A percentile compares a stretch with the other conserved stretches of the same genome.
These are phyloP conservation scores for Cryptococcus sp. DNA, from an alignment of 1,284 basidiomycete species.

Conservation along the genomic window DNA sequence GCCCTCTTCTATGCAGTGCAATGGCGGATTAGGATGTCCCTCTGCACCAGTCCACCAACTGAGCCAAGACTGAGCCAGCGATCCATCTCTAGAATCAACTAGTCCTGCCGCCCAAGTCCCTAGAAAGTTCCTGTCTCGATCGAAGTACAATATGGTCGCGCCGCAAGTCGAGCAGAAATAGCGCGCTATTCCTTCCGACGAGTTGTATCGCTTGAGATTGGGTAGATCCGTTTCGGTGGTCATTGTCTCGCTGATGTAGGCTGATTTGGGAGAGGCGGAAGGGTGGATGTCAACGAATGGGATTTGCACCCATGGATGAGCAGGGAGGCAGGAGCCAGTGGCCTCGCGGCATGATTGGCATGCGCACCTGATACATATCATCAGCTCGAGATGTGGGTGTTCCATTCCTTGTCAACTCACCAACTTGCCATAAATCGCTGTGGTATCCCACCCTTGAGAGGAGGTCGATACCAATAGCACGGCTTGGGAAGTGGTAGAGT, in stretches of 20 bases:
- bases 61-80: background rate
- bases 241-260: too few species aligned
- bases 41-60: constrained; percentile 6
- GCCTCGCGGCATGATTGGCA: constrained; percentile 3
- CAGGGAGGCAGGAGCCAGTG: constrained; percentile 4
- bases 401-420: background rate
- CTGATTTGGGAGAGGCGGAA: background rate
- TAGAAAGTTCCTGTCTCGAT: background rate
- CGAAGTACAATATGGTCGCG: constrained; percentile 3
- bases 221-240: too few species aligned
- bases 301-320: constrained; percentile 10
- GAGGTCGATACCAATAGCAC: constrained; percentile 11
- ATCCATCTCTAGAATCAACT: background rate
- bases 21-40: background rate
- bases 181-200: too few species aligned
- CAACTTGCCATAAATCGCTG: constrained; percentile 8
- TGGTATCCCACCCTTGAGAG: constrained; percentile 2
- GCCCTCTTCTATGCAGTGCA: background rate
- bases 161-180: constrained; percentile 4
- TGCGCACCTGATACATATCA: constrained; percentile 2
- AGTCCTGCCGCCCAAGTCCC: background rate
- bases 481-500: constrained; percentile 3
- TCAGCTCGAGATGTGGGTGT: background rate
- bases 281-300: constrained; percentile 3
- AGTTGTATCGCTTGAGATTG: too few species aligned